phyloP scores from a whole-genome alignment of 1,284 basidiomycete genomes.

The Termitomyces sp. region DNA sequence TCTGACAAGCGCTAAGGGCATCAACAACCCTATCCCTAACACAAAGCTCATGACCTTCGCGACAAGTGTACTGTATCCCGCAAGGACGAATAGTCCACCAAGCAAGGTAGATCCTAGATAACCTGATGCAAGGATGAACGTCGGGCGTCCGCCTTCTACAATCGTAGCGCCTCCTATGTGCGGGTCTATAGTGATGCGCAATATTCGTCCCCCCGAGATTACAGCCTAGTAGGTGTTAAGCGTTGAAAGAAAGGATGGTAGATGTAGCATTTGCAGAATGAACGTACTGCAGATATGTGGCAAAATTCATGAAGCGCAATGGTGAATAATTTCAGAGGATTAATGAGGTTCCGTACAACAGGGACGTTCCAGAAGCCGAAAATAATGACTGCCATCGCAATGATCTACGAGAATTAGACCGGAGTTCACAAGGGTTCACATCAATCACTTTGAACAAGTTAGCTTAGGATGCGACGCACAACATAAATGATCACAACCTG shows the following conservation, averaged over 20 bases:
- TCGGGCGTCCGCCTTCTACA: slow-evolving; percentile 68
- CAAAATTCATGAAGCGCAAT: slow-evolving; percentile 85
- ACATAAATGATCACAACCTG: slow-evolving; percentile 69
- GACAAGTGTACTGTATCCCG: slow-evolving; percentile 74
- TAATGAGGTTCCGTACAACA: slow-evolving; percentile 66
- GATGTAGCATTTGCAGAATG: background rate
- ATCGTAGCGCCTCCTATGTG: slow-evolving; percentile 74
- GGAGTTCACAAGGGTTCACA: background rate
- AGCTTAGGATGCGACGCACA: slow-evolving; percentile 38
- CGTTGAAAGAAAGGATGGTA: slow-evolving; percentile 4
- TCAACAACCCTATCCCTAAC: slow-evolving; percentile 66
- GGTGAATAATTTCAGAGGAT: slow-evolving; percentile 76
- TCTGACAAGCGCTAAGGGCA: slow-evolving; percentile 72
- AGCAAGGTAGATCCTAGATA: slow-evolving; percentile 76
- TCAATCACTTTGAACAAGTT: background rate
- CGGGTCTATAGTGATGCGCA: slow-evolving; percentile 77
- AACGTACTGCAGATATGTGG: slow-evolving; percentile 66
- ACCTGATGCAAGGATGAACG: slow-evolving; percentile 66
- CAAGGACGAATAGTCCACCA: slow-evolving; percentile 73
- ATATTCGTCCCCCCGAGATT: slow-evolving; percentile 68
- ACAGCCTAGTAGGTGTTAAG: slow-evolving; percentile 48
- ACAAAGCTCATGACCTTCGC: slow-evolving; percentile 81
- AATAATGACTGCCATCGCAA: slow-evolving; percentile 75
- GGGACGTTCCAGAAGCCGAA: slow-evolving; percentile 82
- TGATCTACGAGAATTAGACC: slow-evolving; percentile 41